phyloP scores from a whole-genome alignment of 75 land plant genomes.

The Cryptomeria japonica region DNA sequence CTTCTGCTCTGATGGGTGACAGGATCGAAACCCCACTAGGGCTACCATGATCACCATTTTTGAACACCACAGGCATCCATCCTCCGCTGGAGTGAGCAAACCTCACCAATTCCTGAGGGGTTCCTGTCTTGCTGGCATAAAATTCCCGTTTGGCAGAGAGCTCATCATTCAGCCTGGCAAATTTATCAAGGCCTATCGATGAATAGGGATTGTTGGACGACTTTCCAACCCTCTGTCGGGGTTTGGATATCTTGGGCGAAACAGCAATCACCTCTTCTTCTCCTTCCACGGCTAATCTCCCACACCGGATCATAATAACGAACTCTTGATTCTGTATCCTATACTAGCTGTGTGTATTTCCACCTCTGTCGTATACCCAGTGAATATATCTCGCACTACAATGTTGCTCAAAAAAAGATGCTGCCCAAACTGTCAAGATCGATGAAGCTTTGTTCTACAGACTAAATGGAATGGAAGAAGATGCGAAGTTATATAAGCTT shows the following conservation, averaged over 20 bases:
- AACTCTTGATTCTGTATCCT: too few relatives aligned
- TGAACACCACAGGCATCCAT: conserved; percentile 8
- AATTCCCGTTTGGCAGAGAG: conserved; percentile 5
- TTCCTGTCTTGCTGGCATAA: background rate
- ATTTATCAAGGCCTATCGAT: conserved; percentile 7
- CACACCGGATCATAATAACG: background rate
- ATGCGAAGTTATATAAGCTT: too few relatives aligned
- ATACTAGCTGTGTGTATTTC: too few relatives aligned
- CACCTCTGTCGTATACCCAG: too few relatives aligned
- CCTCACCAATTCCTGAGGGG: background rate
- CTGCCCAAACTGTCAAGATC: too few relatives aligned
- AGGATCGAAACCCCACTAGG: background rate
- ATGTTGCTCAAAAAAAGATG: too few relatives aligned
- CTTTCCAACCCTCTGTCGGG: background rate
- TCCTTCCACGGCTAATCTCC: background rate
- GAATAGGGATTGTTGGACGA: conserved; percentile 4
- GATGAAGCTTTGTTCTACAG: too few relatives aligned
- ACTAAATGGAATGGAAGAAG: too few relatives aligned
- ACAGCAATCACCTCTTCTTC: background rate
- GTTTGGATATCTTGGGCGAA: background rate
- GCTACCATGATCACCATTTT: background rate
- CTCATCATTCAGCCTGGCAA: background rate
- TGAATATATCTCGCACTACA: too few relatives aligned
- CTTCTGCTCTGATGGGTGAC: too few relatives aligned
- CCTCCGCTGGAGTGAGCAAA: background rate